Percentiles rank a stretch among this genome's conserved stretches.
Conservation (phyloP, 805 yeast genomes). For the Cyberlindnera americana region DNA sequence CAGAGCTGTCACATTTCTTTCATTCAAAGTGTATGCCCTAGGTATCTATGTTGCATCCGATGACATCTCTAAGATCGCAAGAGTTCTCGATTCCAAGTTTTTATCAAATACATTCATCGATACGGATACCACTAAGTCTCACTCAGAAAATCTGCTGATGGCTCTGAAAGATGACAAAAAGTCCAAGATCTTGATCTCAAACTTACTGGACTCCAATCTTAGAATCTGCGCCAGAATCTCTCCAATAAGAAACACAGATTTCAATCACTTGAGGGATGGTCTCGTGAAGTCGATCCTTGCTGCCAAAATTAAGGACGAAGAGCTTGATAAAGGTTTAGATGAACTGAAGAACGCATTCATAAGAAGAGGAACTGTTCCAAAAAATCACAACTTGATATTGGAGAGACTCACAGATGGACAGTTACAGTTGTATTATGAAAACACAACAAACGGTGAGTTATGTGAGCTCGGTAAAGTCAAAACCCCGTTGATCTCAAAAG, state of each 20-base stretch:
- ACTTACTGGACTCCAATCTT: slow-evolving; percentile 55
- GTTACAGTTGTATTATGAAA: slow-evolving; percentile 42
- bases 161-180: slow-evolving; percentile 49
- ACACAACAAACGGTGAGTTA: slow-evolving; percentile 34
- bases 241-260: slow-evolving; percentile 90
- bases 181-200: slow-evolving; percentile 51
- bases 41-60: slow-evolving; percentile 73
- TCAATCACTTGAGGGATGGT: slow-evolving; percentile 86
- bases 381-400: slow-evolving; percentile 63
- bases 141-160: slow-evolving; percentile 35
- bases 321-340: slow-evolving; percentile 58
- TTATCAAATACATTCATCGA: slow-evolving; percentile 36
- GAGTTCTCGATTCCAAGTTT: slow-evolving; percentile 41
- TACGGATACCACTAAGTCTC: slow-evolving; percentile 31
- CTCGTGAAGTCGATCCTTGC: slow-evolving; percentile 75
- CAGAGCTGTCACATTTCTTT: slow-evolving; percentile 77
- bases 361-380: slow-evolving; percentile 68
- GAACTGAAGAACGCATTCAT: slow-evolving; percentile 62
- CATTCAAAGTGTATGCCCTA: slow-evolving; percentile 80
- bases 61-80: slow-evolving; percentile 43
- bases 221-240: slow-evolving; percentile 70
- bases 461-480: slow-evolving; percentile 53
- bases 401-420: slow-evolving; percentile 48
- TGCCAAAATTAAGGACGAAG: slow-evolving; percentile 47
- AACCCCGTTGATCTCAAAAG: slow-evolving; percentile 58